These are phyloP conservation scores for Aspergillus sp. DNA, from an alignment of 2,329 filamentous ascomycete species.

Conservation along the genomic window DNA sequence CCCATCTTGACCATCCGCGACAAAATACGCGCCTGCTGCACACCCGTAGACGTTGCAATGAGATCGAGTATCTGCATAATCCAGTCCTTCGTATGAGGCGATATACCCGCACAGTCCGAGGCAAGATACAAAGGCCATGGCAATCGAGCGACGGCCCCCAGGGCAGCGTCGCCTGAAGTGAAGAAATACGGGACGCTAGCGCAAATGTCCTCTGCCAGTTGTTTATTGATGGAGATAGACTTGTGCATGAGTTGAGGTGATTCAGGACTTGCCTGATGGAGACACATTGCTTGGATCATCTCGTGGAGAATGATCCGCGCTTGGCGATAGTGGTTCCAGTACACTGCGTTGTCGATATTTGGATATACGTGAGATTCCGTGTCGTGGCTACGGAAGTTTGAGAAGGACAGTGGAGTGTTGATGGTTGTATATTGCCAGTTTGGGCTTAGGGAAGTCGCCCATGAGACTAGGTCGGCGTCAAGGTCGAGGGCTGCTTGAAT, in stretches of 20 bases:
- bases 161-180: background rate
- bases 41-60: background rate
- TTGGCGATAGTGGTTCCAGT: slow-evolving; percentile 8
- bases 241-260: background rate
- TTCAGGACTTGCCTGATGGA: background rate
- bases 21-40: slow-evolving; percentile 1
- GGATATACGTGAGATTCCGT: background rate
- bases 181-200: slow-evolving; percentile 23
- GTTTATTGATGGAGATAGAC: background rate
- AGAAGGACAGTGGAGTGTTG: background rate
- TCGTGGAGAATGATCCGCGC: slow-evolving; percentile 4
- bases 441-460: background rate
- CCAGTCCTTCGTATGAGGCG: background rate
- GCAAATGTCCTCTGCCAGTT: slow-evolving; percentile 21
- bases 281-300: slow-evolving; percentile 2
- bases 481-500: background rate
- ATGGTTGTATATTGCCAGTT: background rate
- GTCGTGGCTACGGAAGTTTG: background rate
- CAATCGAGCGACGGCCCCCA: slow-evolving; percentile 16
- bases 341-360: background rate
- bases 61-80: slow-evolving; percentile 10
- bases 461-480: background rate
- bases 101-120: slow-evolving; percentile 1
- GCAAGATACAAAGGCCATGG: slow-evolving; percentile 25
- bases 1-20: background rate